Base-by-base conservation (phyloP, 208 protist species). In the Leishmania guyanensis region DNA sequence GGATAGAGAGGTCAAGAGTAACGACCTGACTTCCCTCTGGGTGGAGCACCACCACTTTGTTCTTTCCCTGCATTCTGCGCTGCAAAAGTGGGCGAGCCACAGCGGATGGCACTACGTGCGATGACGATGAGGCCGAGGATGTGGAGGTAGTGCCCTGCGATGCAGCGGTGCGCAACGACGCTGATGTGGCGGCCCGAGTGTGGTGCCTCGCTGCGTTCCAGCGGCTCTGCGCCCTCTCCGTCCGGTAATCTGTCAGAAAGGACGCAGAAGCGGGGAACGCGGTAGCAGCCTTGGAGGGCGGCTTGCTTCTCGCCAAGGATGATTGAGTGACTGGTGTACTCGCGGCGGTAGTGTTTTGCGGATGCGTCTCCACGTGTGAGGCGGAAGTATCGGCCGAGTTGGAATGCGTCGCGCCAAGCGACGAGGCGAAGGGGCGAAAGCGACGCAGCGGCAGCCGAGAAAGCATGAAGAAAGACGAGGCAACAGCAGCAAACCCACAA, bases 1-100 rank as follows among this genome's bases (percentile, higher is more conserved):
- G 71, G 54, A 92, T 80, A 64, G 75, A 89, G 29, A 93, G 53
- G 62, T 93, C 86, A 8, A 93, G 78, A 9, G 90, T 89, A 5
- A 93, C 73, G 22, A 88, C 53, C 14, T 64, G 17, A 46, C 77
- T 90, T 33, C 85, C 86, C 14, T 76, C 64, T 9, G 86, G 75
- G 54, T 89, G 68, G 17, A 91, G 79, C 26, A 86, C 90, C 26
- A 85, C 83, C 4, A 86, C 71, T 20, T 76, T 87, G 78, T 92
- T 92, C 58, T 86, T 86, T 2, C 56, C 75, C 26, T 82, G 78
- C 60, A 84, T 76, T 29, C 77, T 85, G 56, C 77, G 83, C n/a
- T 68, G 71, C 20, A 73, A 12, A 54, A 73, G 69, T 54, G 69
- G 46, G 48, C 46, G 69, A 33, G 26, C 43, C 26, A 29, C 39